Percentiles rank a stretch among this genome's conserved stretches.
Conservation (phyloP, 306 rosid species). For the Quercus berberidifolia region DNA sequence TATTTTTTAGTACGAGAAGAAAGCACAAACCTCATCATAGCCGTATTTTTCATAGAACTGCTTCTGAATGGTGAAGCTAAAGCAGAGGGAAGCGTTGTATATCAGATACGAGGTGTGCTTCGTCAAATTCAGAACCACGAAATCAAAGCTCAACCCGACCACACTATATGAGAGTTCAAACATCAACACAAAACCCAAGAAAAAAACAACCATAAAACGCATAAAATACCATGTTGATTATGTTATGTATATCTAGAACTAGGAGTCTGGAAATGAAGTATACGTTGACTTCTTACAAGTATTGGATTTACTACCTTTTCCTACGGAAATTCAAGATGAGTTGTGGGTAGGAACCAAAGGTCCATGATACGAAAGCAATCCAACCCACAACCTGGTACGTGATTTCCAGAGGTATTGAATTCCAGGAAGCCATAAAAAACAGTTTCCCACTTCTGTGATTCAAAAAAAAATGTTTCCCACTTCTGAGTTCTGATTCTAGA, state of each 20-base stretch:
- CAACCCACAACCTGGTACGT: conserved; percentile 69
- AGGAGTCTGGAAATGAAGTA: too few relatives aligned
- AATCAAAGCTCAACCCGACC: conserved; percentile 88
- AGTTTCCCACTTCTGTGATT: too few relatives aligned
- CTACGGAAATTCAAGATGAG: conserved; percentile 69
- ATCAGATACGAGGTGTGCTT: conserved; percentile 82
- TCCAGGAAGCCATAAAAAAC: conserved; percentile 66
- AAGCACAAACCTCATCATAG: conserved; percentile 46
- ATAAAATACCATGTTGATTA: background rate
- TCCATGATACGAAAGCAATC: conserved; percentile 68
- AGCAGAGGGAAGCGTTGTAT: conserved; percentile 75
- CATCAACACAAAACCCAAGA: background rate
- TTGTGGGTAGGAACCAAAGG: conserved; percentile 78
- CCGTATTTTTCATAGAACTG: conserved; percentile 78
- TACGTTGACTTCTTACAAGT: too few relatives aligned
- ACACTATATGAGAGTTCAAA: conserved; percentile 38
- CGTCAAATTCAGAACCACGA: conserved; percentile 71
- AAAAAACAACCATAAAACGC: background rate
- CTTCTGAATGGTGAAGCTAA: conserved; percentile 61
- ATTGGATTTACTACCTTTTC: conserved; percentile 47
- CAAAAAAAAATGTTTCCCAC: too few relatives aligned
- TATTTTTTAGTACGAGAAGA: background rate
- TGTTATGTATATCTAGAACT: too few relatives aligned
- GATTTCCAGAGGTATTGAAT: conserved; percentile 60
- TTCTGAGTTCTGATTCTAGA: too few relatives aligned